These are phyloP conservation scores for Alternaria sp. DNA, from an alignment of 2,329 filamentous ascomycete genomes.

Conservation along the genomic window DNA sequence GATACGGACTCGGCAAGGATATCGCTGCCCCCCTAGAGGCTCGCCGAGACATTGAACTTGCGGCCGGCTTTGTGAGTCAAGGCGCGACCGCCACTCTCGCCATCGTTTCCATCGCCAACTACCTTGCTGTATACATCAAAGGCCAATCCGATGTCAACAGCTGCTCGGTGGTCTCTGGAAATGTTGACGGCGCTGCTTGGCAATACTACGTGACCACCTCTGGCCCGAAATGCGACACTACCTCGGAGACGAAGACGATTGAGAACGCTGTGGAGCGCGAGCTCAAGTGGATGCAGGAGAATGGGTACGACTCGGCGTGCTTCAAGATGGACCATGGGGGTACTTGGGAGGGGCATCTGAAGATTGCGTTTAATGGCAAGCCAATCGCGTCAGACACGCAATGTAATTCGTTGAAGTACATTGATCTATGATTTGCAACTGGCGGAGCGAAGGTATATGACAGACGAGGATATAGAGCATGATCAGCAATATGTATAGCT, in stretches of 20 bases:
- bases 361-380: neutral
- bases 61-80: too few relatives aligned
- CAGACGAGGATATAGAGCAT: too few relatives aligned
- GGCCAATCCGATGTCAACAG: neutral
- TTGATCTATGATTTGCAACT: too few relatives aligned
- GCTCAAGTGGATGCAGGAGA: neutral
- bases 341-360: neutral
- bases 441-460: too few relatives aligned
- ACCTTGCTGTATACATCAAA: neutral
- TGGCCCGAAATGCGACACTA: neutral
- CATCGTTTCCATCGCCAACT: neutral
- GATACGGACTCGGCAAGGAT: too few relatives aligned
- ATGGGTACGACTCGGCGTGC: neutral
- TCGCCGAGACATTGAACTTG: too few relatives aligned
- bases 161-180: neutral
- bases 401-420: too few relatives aligned
- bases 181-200: neutral
- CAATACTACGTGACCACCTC: neutral
- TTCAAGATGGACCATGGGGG: conserved; percentile 1
- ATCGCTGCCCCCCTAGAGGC: too few relatives aligned
- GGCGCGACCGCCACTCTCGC: neutral
- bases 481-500: too few relatives aligned
- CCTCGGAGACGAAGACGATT: neutral
- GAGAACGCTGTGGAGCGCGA: neutral
- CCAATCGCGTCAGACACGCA: neutral